Evolutionary conservation across 2,329 filamentous ascomycete species (phyloP).

Genomic region (Calonectria pauciramosa): DNA sequence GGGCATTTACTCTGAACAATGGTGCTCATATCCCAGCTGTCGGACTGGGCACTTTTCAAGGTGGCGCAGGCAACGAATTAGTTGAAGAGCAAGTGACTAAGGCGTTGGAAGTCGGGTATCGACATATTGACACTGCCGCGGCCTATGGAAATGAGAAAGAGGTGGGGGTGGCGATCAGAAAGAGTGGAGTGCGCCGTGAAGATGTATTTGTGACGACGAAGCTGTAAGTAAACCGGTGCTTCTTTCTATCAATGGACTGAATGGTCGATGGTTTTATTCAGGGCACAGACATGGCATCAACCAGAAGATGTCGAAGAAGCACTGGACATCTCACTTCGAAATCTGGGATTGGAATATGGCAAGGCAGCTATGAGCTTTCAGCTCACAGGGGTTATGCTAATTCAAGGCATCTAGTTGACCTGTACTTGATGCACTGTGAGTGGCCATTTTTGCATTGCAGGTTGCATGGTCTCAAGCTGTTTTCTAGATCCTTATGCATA

Average conservation of each 20-base stretch:
- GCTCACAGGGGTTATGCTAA: neutral
- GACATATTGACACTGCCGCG: neutral
- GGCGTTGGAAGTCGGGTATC: neutral
- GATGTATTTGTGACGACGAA: neutral
- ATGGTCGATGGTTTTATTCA: neutral
- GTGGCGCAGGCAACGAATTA: neutral
- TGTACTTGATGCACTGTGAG: constrained; percentile 3
- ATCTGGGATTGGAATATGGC: neutral
- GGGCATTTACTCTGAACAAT: neutral
- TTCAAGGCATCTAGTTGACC: neutral
- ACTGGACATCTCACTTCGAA: neutral
- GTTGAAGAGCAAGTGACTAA: neutral
- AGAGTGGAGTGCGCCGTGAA: neutral
- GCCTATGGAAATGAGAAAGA: neutral
- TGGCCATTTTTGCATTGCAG: neutral
- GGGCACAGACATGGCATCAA: neutral
- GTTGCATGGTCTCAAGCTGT: neutral
- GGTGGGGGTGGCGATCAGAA: neutral
- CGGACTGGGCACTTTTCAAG: constrained; percentile 2
- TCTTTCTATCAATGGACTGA: neutral
- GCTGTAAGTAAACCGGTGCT: neutral
- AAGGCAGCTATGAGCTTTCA: neutral
- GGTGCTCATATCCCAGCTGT: neutral
- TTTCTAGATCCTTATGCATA: neutral
- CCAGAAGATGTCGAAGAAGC: neutral